Conservation (phyloP, 768 basidiomycete genomes). For the Paxillus ammoniavirescens region DNA sequence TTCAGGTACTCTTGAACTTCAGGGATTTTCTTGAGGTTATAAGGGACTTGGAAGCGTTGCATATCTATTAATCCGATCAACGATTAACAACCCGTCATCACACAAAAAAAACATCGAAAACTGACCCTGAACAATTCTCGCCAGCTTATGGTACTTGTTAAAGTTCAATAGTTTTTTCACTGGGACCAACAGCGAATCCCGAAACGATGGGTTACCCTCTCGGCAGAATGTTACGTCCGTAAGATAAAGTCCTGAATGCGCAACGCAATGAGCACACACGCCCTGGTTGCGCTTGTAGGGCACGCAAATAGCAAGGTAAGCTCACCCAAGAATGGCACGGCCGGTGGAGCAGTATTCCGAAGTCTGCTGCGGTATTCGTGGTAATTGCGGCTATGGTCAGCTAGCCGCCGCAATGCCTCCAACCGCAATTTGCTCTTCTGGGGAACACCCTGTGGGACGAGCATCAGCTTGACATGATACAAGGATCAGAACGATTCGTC, state of each 20-base stretch:
- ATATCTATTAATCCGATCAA: slow-evolving; percentile 53
- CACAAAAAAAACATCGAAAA: background rate
- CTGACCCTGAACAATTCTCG: slow-evolving; percentile 78
- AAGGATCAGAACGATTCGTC: background rate
- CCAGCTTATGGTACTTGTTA: slow-evolving; percentile 93
- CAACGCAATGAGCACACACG: slow-evolving; percentile 8
- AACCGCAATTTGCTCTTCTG: slow-evolving; percentile 82
- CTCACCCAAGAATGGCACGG: slow-evolving; percentile 91
- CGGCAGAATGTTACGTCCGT: slow-evolving; percentile 95
- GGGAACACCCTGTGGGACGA: slow-evolving; percentile 62
- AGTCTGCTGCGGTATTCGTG: slow-evolving; percentile 87
- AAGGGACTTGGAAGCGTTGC: slow-evolving; percentile 88
- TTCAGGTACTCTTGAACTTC: slow-evolving; percentile 84
- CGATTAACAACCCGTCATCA: background rate
- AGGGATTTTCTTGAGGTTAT: slow-evolving; percentile 83
- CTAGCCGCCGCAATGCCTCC: slow-evolving; percentile 77
- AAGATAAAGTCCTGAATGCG: slow-evolving; percentile 66
- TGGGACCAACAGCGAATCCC: slow-evolving; percentile 73
- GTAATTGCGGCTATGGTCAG: slow-evolving; percentile 89
- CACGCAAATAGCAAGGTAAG: background rate
- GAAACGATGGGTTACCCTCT: slow-evolving; percentile 87
- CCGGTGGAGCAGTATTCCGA: slow-evolving; percentile 86
- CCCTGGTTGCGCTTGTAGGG: background rate
- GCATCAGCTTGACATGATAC: background rate
- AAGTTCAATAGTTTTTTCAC: slow-evolving; percentile 89